A percentile compares a stretch with the other conserved stretches of the same genome.
These are phyloP conservation scores for Fomes fomentarius DNA, from an alignment of 1,284 basidiomycete genomes.

Conservation along the genomic window DNA sequence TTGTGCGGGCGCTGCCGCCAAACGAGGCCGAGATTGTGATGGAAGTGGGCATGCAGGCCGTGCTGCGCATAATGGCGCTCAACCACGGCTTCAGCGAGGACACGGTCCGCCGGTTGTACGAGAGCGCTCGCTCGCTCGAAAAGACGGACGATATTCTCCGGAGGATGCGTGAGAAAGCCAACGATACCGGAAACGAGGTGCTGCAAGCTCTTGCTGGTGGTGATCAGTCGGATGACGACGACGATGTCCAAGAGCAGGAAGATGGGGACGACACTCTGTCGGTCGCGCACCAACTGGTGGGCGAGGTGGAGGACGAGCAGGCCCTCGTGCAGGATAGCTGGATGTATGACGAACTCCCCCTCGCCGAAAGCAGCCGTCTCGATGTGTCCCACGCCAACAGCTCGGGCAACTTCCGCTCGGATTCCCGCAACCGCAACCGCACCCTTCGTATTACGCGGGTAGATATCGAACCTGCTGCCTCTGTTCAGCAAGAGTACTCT, in stretches of 20 bases:
- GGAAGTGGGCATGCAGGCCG: conserved; percentile 20
- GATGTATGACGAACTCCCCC: conserved; percentile 7
- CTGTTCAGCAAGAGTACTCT: conserved; percentile 14
- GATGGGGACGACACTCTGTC: background rate
- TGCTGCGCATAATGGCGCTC: conserved; percentile 25
- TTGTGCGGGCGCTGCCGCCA: conserved; percentile 10
- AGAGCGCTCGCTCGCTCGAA: conserved; percentile 18
- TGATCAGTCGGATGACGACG: background rate
- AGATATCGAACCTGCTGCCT: background rate
- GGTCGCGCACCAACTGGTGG: background rate
- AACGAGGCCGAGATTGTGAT: conserved; percentile 18
- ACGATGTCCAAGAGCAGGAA: background rate
- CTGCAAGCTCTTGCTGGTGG: background rate
- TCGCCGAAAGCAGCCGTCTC: conserved; percentile 21
- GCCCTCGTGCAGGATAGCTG: conserved; percentile 10
- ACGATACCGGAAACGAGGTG: conserved; percentile 15
- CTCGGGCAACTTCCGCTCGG: background rate
- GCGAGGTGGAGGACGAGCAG: conserved; percentile 15
- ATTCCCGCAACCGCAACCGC: background rate
- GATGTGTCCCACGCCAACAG: background rate
- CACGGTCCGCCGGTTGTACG: conserved; percentile 19
- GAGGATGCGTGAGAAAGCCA: conserved; percentile 25
- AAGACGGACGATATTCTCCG: conserved; percentile 22
- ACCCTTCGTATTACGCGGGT: conserved; percentile 11
- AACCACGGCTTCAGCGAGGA: conserved; percentile 29